Evolutionary conservation across 495 filamentous ascomycete species (phyloP).

Genomic region (Penicillium ucsense): DNA sequence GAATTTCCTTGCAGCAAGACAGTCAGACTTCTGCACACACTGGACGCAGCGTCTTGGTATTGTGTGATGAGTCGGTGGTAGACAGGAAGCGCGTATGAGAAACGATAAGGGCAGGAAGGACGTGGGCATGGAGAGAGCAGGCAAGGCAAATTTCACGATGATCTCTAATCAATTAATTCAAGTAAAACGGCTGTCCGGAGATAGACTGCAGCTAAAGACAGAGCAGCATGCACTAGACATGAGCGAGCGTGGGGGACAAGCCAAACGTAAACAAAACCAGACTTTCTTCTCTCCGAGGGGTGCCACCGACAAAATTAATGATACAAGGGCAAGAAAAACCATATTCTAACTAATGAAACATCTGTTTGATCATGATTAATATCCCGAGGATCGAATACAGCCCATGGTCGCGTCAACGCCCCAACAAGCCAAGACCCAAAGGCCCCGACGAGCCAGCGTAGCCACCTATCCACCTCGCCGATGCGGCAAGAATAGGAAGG

Average conservation of each 20-base stretch:
- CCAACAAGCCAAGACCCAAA: neutral
- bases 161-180: constrained; percentile 26
- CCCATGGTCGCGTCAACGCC: constrained; percentile 5
- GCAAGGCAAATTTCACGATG: neutral
- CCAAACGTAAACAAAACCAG: constrained; percentile 15
- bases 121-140: neutral
- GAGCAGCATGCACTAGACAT: constrained; percentile 14
- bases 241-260: constrained; percentile 4
- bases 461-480: constrained; percentile 12
- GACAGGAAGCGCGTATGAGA: no score
- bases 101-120: neutral
- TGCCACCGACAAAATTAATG: constrained; percentile 31
- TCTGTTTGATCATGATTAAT: constrained; percentile 14
- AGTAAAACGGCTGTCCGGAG: constrained; percentile 10
- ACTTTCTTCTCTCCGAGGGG: constrained; percentile 26
- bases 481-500: constrained; percentile 5
- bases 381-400: constrained; percentile 15
- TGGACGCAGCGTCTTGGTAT: no score
- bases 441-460: constrained; percentile 1
- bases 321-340: constrained; percentile 21
- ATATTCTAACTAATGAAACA: constrained; percentile 18
- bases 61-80: no score
- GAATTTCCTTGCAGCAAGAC: no score
- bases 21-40: no score
- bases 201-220: constrained; percentile 15